A percentile compares a stretch with the other conserved stretches of the same genome.
Evolutionary conservation across 768 basidiomycete species (phyloP).

Genomic region (Podaxis sp.): DNA sequence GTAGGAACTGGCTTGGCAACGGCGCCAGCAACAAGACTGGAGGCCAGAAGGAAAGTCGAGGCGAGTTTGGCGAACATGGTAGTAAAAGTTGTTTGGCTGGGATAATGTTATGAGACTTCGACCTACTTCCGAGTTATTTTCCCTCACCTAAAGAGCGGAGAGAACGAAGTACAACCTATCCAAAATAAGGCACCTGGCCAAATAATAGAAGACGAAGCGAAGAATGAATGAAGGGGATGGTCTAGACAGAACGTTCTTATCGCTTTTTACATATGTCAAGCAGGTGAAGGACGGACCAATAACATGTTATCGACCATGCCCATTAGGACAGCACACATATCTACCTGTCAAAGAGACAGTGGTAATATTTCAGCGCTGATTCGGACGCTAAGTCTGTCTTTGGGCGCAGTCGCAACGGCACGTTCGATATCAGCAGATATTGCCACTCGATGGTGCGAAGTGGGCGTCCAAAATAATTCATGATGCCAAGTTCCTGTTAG

Average conservation of each 20-base stretch:
- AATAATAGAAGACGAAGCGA: background rate
- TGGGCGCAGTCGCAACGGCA: background rate
- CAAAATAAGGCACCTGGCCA: constrained; percentile 4
- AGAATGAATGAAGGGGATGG: background rate
- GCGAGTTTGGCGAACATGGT: constrained; percentile 8
- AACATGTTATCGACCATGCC: background rate
- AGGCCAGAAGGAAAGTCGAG: constrained; percentile 4
- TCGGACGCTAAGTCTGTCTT: background rate
- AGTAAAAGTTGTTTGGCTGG: background rate
- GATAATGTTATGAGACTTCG: background rate
- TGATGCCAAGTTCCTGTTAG: background rate
- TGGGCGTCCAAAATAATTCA: background rate
- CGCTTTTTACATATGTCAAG: background rate
- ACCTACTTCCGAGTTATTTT: background rate
- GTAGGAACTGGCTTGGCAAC: background rate
- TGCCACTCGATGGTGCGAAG: background rate
- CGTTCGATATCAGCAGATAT: background rate
- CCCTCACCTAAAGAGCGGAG: background rate
- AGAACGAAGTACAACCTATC: background rate
- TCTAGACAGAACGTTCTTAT: too few relatives aligned
- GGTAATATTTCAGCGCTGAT: background rate
- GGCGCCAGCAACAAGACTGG: background rate
- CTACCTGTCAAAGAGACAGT: background rate
- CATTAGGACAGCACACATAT: background rate
- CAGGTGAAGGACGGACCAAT: background rate